Conservation (phyloP, 345 rosid genomes). For the Aquilaria malaccensis region DNA sequence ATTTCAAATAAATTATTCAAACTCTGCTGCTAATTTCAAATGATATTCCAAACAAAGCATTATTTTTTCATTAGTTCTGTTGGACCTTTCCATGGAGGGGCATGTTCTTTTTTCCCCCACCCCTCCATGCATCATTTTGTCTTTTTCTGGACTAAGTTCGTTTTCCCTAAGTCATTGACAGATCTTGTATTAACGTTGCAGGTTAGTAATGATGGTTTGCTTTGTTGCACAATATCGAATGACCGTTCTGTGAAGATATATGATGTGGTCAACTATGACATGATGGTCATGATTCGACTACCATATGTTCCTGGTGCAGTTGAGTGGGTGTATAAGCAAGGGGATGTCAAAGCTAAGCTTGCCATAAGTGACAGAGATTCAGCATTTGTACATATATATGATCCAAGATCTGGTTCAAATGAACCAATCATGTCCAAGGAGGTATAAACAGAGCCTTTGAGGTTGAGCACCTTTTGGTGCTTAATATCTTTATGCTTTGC, state of each 20-base stretch:
- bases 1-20: no score
- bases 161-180: constrained; percentile 26
- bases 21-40: no score
- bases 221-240: constrained; percentile 89
- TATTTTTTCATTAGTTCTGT: no score
- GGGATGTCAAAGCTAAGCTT: constrained; percentile 89
- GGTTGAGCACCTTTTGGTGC: background rate
- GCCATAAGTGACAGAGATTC: constrained; percentile 82
- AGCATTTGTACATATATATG: constrained; percentile 70
- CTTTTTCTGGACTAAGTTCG: no score
- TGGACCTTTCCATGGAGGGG: no score
- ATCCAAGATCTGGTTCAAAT: constrained; percentile 85
- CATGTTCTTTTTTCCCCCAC: no score
- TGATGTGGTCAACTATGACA: constrained; percentile 93
- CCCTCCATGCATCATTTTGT: no score
- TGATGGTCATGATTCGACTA: constrained; percentile 92
- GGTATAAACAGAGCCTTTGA: constrained; percentile 25
- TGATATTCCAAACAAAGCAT: no score
- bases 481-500: background rate
- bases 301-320: constrained; percentile 74
- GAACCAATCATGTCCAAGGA: constrained; percentile 64
- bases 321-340: constrained; percentile 94
- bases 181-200: constrained; percentile 68
- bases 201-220: constrained; percentile 90
- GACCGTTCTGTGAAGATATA: constrained; percentile 87